phyloP scores from a whole-genome alignment of 2,329 filamentous ascomycete genomes.

The Fusarium piperis region DNA sequence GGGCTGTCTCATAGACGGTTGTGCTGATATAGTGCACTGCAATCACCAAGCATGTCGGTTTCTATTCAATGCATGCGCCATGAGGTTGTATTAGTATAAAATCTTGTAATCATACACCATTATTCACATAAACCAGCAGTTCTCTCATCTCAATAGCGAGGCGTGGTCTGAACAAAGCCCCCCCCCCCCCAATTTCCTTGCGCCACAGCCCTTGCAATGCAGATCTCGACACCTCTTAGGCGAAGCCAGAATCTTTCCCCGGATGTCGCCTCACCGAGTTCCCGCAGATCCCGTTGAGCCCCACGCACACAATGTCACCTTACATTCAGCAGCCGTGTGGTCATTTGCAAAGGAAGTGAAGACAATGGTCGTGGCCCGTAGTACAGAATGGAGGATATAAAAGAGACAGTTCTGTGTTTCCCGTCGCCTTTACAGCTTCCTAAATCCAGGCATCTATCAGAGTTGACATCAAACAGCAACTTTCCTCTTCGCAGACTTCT shows the following conservation, averaged over 20 bases:
- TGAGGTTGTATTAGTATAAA: background rate
- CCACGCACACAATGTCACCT: background rate
- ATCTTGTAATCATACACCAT: background rate
- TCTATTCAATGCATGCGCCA: background rate
- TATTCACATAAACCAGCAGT: background rate
- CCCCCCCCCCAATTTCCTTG: background rate
- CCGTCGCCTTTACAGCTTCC: background rate
- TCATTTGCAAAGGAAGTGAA: background rate
- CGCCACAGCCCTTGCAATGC: background rate
- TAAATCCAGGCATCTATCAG: background rate
- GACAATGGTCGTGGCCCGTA: background rate
- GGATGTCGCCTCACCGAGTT: background rate
- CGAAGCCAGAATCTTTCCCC: background rate
- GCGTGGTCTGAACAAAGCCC: background rate
- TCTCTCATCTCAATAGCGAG: background rate
- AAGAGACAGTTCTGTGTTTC: background rate
- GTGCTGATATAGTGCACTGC: background rate
- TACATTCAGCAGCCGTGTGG: background rate
- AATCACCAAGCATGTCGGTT: background rate
- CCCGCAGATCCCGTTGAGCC: background rate
- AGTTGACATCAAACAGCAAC: conserved; percentile 11
- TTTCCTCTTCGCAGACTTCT: conserved; percentile 28
- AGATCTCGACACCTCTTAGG: background rate
- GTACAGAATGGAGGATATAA: background rate
- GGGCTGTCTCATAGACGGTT: background rate